Base-by-base conservation (phyloP, 345 rosid genomes). In the Rhizophora apiculata region DNA sequence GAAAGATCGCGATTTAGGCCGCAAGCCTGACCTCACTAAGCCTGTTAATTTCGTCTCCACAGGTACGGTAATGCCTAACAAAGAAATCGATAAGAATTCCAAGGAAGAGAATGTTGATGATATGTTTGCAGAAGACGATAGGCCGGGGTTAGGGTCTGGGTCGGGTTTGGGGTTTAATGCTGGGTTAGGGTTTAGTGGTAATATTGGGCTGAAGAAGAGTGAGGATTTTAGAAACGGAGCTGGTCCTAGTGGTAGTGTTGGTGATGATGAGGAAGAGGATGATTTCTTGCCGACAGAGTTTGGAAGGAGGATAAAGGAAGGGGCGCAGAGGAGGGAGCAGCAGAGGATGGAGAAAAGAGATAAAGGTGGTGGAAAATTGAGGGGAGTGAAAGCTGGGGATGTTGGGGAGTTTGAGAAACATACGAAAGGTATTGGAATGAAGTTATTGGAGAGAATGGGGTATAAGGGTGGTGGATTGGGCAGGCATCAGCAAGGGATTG, bases 381-480 rank as follows among this genome's bases (percentile, higher is more conserved):
- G 69, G 78, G 91, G 79, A 52, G 39, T 48, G 56, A 82, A 74
- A 29, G 72, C 62, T 3, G 81, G 81, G 31, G 87, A 84, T 65
- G 88, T 85, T 55, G 96, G 93, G 36, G 63, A 58, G 51, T 94
- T 88, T 46, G 97, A 94, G 93, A 85, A 88, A 70, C 72, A 84
- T 74, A 89, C 93, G 1, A 89, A 87, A 81, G 96, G 97, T 15
- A 83, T 94, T 39, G 99, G 96, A 68, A 68, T 82, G 89, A 90
- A 76, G 75, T 69, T 95, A 83, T 79, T 95, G 73, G 92, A 90
- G 82, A 90, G 90, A 69, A 95, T 90, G 96, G 99, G 99, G 9
- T 94, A 88, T 68, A 85, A 82, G 70, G 96, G 96, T 64, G 93
- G 96, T 69, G 97, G 97, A 51, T 85, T 88, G 60, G 98, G 98